These are phyloP conservation scores for Populus ilicifolia DNA, from an alignment of 345 rosid genomes.

Conservation along the genomic window DNA sequence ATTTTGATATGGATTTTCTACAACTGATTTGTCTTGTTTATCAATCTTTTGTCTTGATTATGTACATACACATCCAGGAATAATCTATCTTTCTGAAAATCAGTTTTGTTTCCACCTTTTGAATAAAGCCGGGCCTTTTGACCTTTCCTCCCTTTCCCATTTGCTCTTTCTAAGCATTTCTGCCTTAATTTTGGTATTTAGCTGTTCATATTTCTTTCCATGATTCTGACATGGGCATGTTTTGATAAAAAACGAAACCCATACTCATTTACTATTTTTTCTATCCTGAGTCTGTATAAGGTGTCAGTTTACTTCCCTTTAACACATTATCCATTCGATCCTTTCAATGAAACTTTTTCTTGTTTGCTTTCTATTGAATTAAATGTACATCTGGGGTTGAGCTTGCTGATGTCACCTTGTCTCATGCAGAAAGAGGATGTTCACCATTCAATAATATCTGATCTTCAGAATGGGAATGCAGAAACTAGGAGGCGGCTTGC, in stretches of 20 bases:
- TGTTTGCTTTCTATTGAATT: background rate
- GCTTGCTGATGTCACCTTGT: constrained; percentile 11
- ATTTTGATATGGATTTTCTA: too few species aligned
- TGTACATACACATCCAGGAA: background rate
- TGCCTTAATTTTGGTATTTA: background rate
- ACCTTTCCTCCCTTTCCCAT: too few species aligned
- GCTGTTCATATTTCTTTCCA: too few species aligned
- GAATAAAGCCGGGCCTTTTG: background rate
- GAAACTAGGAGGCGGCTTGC: constrained; percentile 99
- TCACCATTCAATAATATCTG: constrained; percentile 96
- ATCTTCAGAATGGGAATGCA: constrained; percentile 97
- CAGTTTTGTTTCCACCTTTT: background rate
- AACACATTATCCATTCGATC: background rate
- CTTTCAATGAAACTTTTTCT: background rate
- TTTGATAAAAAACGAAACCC: too few species aligned
- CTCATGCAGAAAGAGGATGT: constrained; percentile 89
- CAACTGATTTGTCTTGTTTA: background rate
- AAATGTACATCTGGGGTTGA: background rate
- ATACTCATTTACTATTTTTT: background rate
- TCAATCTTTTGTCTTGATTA: background rate
- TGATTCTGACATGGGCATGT: background rate
- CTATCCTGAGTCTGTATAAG: background rate
- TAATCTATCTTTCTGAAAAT: background rate
- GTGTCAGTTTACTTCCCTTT: background rate
- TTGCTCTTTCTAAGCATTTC: background rate